phyloP scores from a whole-genome alignment of 2,329 filamentous ascomycete genomes.

The Aspergillus udagawae region DNA sequence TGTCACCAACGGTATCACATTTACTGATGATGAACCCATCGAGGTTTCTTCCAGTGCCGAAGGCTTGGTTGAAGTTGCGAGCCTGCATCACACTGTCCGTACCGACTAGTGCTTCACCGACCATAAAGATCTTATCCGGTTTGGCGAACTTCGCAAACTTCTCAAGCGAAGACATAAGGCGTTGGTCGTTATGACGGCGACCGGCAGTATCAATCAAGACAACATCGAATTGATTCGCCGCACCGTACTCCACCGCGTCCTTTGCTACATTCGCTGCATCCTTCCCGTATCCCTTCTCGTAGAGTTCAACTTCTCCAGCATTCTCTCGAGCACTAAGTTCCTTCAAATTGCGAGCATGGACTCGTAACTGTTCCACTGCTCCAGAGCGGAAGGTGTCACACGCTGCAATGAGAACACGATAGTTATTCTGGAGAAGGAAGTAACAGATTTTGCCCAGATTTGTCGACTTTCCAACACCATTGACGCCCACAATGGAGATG shows the following conservation, averaged over 20 bases:
- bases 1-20: constrained; percentile 98
- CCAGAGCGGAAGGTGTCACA: constrained; percentile 97
- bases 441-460: constrained; percentile 98
- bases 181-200: constrained; percentile 88
- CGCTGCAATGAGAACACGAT: constrained; percentile 88
- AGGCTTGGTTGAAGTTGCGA: constrained; percentile 90
- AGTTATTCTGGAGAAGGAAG: constrained; percentile 95
- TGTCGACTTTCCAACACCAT: constrained; percentile 96
- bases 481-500: constrained; percentile 96
- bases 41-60: constrained; percentile 72
- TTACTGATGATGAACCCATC: constrained; percentile 99
- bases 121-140: constrained; percentile 98
- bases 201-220: constrained; percentile 97
- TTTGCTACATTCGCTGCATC: constrained; percentile 94
- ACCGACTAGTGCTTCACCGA: constrained; percentile 86
- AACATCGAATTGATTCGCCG: constrained; percentile 76
- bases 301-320: constrained; percentile 76
- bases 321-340: constrained; percentile 83
- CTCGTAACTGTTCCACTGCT: constrained; percentile 92
- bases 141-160: constrained; percentile 96
- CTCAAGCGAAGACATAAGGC: constrained; percentile 92
- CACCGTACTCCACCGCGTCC: constrained; percentile 81
- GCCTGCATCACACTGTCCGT: constrained; percentile 95
- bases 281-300: constrained; percentile 96
- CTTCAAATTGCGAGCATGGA: constrained; percentile 89